Evolutionary conservation across 2,329 filamentous ascomycete genomes (phyloP).

Genomic region (Nemania sp.): DNA sequence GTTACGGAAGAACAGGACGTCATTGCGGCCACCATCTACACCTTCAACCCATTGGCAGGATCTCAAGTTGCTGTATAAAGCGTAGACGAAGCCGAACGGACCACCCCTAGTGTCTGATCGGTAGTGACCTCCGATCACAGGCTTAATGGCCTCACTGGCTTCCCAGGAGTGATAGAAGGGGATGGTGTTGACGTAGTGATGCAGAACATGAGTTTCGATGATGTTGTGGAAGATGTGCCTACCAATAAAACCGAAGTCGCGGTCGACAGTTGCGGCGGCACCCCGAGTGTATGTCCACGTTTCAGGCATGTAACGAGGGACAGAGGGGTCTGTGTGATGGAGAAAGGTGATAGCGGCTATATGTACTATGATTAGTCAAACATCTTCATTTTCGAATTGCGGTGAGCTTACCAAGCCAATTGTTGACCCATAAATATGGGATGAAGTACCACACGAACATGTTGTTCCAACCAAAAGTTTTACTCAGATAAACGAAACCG

Average conservation of each 20-base stretch:
- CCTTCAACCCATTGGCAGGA: neutral
- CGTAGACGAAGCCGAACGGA: neutral
- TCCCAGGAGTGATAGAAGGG: neutral
- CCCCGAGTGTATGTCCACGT: constrained; percentile 65
- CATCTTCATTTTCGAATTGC: too few species aligned
- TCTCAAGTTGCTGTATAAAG: neutral
- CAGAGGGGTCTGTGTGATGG: constrained; percentile 59
- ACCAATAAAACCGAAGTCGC: neutral
- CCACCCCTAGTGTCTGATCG: neutral
- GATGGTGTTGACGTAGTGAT: neutral
- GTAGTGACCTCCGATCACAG: neutral
- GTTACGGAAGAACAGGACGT: neutral
- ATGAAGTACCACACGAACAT: neutral
- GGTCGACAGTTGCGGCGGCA: constrained; percentile 38
- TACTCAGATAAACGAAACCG: too few species aligned
- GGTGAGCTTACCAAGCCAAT: neutral
- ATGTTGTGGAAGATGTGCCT: neutral
- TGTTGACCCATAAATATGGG: neutral
- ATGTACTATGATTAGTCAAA: neutral
- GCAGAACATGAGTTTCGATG: neutral
- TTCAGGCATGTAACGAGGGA: constrained; percentile 57
- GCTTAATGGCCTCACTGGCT: neutral
- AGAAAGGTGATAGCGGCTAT: constrained; percentile 65
- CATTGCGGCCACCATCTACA: neutral
- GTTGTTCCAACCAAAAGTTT: neutral